phyloP scores from a whole-genome alignment of 2,329 filamentous ascomycete species.

The Ophiostoma triangulosporum region DNA sequence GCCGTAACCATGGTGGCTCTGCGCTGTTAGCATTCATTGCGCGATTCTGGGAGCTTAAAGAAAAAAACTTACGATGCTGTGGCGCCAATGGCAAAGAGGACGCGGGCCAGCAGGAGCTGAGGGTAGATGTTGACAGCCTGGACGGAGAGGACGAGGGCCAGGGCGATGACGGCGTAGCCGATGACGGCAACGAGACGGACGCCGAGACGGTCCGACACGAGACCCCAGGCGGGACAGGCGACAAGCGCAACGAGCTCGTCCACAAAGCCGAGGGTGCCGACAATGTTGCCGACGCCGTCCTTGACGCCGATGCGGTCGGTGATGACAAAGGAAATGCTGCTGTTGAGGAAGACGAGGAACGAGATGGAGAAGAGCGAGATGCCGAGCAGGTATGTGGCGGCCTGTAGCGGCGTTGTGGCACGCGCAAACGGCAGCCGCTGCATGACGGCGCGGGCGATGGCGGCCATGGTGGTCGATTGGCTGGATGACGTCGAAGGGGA shows the following conservation, averaged over 20 bases:
- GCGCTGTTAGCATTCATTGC: neutral
- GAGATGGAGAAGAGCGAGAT: conserved; percentile 79
- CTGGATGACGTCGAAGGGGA: neutral
- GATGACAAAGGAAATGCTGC: conserved; percentile 70
- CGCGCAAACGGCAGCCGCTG: conserved; percentile 44
- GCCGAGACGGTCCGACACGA: conserved; percentile 63
- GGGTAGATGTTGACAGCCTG: conserved; percentile 82
- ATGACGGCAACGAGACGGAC: conserved; percentile 59
- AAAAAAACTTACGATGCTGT: conserved; percentile 56
- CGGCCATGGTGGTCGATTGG: conserved; percentile 1
- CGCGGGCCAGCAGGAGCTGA: conserved; percentile 66
- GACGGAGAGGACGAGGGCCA: conserved; percentile 67
- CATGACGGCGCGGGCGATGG: conserved; percentile 17
- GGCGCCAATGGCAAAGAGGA: conserved; percentile 81
- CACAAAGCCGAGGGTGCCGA: conserved; percentile 72
- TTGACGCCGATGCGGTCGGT: conserved; percentile 69
- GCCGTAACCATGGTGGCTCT: conserved; percentile 93
- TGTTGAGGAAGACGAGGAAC: conserved; percentile 83
- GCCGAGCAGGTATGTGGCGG: conserved; percentile 64
- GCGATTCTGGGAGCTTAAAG: neutral
- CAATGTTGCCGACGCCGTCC: conserved; percentile 60
- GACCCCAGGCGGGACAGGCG: conserved; percentile 68
- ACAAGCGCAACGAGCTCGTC: conserved; percentile 73
- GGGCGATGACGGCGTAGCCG: conserved; percentile 70
- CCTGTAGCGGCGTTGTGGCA: conserved; percentile 46